Conservation (phyloP, 2,329 filamentous ascomycete genomes). For the Scytalidium sp. region DNA sequence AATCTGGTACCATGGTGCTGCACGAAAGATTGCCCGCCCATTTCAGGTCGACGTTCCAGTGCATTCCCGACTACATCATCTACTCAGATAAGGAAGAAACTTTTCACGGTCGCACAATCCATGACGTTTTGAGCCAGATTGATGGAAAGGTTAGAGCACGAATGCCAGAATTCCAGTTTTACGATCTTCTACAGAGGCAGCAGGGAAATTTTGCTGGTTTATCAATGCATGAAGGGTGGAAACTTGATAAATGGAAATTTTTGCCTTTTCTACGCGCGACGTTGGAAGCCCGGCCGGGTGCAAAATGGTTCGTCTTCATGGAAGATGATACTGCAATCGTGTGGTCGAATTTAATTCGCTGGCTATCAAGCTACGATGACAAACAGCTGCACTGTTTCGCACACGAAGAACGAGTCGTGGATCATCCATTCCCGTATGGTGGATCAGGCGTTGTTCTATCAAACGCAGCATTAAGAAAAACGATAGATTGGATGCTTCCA, state of each 20-base stretch:
- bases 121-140: constrained; percentile 47
- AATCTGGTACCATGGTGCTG: constrained; percentile 55
- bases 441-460: constrained; percentile 12
- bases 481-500: constrained; percentile 42
- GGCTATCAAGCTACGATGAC: constrained; percentile 10
- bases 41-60: constrained; percentile 49
- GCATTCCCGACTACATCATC: constrained; percentile 50
- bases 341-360: constrained; percentile 10
- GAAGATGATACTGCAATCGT: constrained; percentile 18
- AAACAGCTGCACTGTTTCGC: constrained; percentile 8
- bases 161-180: constrained; percentile 36
- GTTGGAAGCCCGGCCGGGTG: constrained; percentile 36
- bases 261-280: constrained; percentile 56
- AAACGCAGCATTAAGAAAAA: constrained; percentile 34
- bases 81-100: constrained; percentile 55
- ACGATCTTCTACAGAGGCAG: constrained; percentile 44
- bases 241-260: constrained; percentile 61
- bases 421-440: constrained; percentile 26
- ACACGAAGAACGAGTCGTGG: constrained; percentile 30
- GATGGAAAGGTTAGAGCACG: constrained; percentile 42
- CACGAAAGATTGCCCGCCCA: constrained; percentile 51
- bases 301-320: constrained; percentile 20
- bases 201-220: constrained; percentile 35
- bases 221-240: constrained; percentile 39
- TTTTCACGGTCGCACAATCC: constrained; percentile 41